phyloP scores from a whole-genome alignment of 2,329 filamentous ascomycete species.

The Aspergillus tamarii region DNA sequence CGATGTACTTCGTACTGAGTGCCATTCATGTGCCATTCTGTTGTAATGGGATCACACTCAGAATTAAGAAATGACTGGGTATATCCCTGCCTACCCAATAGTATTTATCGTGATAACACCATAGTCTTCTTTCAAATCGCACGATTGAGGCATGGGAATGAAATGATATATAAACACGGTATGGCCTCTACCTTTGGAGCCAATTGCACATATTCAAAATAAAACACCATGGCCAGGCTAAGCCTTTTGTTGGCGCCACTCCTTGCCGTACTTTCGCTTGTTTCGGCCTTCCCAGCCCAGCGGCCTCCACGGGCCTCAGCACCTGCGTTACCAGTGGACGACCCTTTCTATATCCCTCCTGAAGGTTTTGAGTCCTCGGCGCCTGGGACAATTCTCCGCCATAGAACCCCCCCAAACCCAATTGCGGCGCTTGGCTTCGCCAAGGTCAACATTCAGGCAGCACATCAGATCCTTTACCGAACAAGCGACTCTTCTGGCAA shows the following conservation, averaged over 20 bases:
- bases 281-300: constrained; percentile 5
- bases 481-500: constrained; percentile 42
- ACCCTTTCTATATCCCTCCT: constrained; percentile 34
- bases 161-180: neutral
- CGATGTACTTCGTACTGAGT: neutral
- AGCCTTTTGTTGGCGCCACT: constrained; percentile 8
- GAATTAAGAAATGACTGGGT: neutral
- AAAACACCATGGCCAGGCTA: neutral
- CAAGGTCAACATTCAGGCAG: constrained; percentile 25
- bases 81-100: neutral
- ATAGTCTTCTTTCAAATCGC: neutral
- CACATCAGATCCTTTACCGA: constrained; percentile 46
- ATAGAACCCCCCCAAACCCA: constrained; percentile 26
- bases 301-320: constrained; percentile 1
- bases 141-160: neutral
- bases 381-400: constrained; percentile 33
- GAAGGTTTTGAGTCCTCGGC: constrained; percentile 28
- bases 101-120: neutral
- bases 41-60: neutral
- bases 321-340: constrained; percentile 25
- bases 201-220: neutral
- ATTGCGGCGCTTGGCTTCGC: constrained; percentile 28
- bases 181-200: too few relatives aligned
- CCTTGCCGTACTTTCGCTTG: neutral
- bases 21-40: neutral